Conservation (phyloP, 192 early-diverging fungal genomes). For the Coemansia sp. region DNA sequence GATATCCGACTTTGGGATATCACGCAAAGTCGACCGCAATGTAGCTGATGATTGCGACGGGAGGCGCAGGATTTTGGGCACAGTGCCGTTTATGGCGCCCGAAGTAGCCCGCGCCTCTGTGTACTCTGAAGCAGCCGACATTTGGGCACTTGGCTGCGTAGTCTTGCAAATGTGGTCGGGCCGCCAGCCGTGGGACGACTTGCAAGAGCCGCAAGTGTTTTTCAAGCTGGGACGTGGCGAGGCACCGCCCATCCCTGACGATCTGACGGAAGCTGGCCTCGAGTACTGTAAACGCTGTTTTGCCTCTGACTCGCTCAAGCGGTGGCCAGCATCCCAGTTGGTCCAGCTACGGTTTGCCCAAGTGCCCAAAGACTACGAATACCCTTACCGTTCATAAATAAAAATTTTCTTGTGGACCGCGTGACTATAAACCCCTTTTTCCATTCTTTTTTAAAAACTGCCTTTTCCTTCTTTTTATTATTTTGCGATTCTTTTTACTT, state of each 20-base stretch:
- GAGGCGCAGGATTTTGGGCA: slow-evolving; percentile 62
- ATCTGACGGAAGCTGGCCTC: slow-evolving; percentile 64
- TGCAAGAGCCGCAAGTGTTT: slow-evolving; percentile 60
- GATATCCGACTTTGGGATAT: slow-evolving; percentile 96
- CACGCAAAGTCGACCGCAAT: slow-evolving; percentile 58
- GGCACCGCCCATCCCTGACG: slow-evolving; percentile 77
- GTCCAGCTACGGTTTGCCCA: slow-evolving; percentile 71
- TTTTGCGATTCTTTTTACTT: slow-evolving; percentile 2
- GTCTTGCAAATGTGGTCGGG: slow-evolving; percentile 96
- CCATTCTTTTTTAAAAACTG: neutral
- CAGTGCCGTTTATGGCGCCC: slow-evolving; percentile 95
- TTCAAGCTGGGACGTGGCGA: slow-evolving; percentile 78
- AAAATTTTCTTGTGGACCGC: neutral
- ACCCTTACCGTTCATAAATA: slow-evolving; percentile 26
- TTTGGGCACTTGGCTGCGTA: slow-evolving; percentile 87
- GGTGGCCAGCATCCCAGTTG: slow-evolving; percentile 77
- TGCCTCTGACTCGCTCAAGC: slow-evolving; percentile 69
- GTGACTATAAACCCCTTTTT: neutral
- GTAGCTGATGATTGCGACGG: neutral
- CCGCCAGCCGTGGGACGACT: slow-evolving; percentile 66
- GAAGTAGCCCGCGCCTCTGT: slow-evolving; percentile 80
- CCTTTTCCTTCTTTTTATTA: slow-evolving; percentile 9
- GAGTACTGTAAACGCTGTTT: slow-evolving; percentile 79
- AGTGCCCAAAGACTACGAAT: slow-evolving; percentile 45
- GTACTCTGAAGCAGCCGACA: slow-evolving; percentile 91